Base-by-base conservation (phyloP, 306 rosid species). In the Hippophae rhamnoides region DNA sequence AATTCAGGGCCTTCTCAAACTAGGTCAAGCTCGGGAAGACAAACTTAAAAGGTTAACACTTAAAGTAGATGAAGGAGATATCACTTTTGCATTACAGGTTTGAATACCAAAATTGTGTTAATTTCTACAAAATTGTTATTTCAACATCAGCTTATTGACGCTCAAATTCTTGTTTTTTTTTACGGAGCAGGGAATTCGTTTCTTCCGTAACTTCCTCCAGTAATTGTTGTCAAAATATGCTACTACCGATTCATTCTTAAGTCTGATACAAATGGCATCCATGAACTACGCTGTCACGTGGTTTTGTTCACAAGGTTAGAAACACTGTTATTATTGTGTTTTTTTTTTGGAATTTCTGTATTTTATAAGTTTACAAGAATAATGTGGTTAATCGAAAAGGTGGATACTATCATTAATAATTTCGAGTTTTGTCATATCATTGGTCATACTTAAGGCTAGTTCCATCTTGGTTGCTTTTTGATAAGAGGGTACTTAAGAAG, bases 21-120 rank as follows among this genome's bases (percentile, higher is more conserved):
- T 90, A 25, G 95, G 96, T 40, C 89, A 74, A 64, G 74, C 83
- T 7, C 84, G 94, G n/a, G 94, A 85, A 7, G 86, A 77, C 60
- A 90, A 85, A 63, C 69, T 72, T 52, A 87, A 69, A 76, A 80
- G 81, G 61, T 94, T 90, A 64, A 66, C 88, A 1, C 74, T 81
- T 59, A 84, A 76, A 69, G 74, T 78, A 41, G 89, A 90, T 31
- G 86, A 87, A 65, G 84, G 71, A 10, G 97, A 90, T 67, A 78
- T 90, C 69, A 66, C 75, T 46, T 87, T 87, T 67, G 96, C 97
- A 18, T 65, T 90, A 70, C 94, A 87, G 95, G 94, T 87, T 13
- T 25, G 60, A 49, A 56, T 51, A 43, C 60, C 40, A 52, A 27
- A 44, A 25, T 42, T 9, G 8, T 18, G 13, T 7, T 43, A 8